Base-by-base conservation (phyloP, 495 filamentous ascomycete species). In the Xylaria bambusicola region DNA sequence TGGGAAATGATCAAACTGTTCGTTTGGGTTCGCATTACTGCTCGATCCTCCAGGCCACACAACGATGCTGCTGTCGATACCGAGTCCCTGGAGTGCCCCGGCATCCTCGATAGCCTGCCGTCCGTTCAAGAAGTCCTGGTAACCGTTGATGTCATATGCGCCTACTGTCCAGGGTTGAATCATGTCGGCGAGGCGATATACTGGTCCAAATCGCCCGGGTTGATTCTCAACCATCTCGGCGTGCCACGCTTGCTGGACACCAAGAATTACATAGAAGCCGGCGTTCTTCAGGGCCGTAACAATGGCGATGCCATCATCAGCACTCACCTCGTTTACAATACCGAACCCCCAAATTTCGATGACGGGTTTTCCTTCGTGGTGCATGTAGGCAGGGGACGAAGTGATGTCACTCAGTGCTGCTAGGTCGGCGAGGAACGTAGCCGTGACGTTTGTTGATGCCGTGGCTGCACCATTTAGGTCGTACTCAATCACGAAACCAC, bases 121-220 rank as follows among this genome's bases (percentile, higher is more conserved):
- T 8, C 63, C 61, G 15, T 55, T 59, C 12, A 52, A 62, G 46
- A 66, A 66, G 24, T 31, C 50, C 33, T 55, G 49, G 40, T 72
- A 72, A n/a, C 52, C 55, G 31, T 62, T 54, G 27, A 56, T 61
- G 29, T 59, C 60, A 38, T 70, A 72, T 1, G 65, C 46, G 23
- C 69, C 69, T 12, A 72, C 69, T 0, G 69, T 67, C 69, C 69
- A 72, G 0, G 69, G 69, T 12, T 70, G 67, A 21, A 72, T 60
- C 59, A 70, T 64, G 26, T 72, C 64, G 13, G 67, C 69, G 20
- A 67, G 63, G 12, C 52, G 57, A 50, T 72, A 72, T 3, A 68
- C 67, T 1, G 61, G 38, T 7, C 63, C 65, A 61, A 56, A 72
- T 0, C 61, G 48, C 3, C 62, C 65, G 12, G 62, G 40, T 36